Base-by-base conservation (phyloP, 495 filamentous ascomycete species). In the Lophiotrema nucula region DNA sequence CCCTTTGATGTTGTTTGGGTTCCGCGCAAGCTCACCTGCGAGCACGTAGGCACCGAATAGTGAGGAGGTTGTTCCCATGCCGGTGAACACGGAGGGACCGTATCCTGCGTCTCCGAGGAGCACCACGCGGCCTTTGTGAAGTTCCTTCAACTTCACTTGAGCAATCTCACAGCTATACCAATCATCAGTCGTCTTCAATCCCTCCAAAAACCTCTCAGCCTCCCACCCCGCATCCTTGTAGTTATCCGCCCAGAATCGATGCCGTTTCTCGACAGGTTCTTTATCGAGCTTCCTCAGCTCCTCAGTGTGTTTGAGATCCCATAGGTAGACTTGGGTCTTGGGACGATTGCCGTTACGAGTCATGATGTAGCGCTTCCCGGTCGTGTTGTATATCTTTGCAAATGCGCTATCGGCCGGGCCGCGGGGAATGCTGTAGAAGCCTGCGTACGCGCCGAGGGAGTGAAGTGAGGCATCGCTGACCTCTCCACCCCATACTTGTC, bases 181-280 rank as follows among this genome's bases (percentile, higher is more conserved):
- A 60, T 84, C 77, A 1, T 78, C 67, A 5, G 74, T 50, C 0
- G 66, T 19, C 5, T 43, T 44, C 52, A 79, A 37, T 1, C 58
- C 74, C 4, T 73, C 67, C 8, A 81, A 18, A 24, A 81, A 8
- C 15, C 15, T 15, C 3, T 74, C 65, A 4, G 69, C 60, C 59
- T 76, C 58, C 77, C 79, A 83, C 4, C 76, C 77, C 0, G 74
- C 74, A 24, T 62, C 76, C 13, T 65, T 53, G 55, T 80, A 80
- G 1, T 69, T 52, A n/a, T 77, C 68, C 0, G 60, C 52, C 61
- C 74, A 74, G 2, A 64, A 26, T 26, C 45, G 43, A n/a, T 65
- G 60, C 37, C 61, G 25, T 16, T 35, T 37, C 22, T 52, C 61
- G 0, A 64, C 31, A 35, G 8, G 8, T 19, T 8, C 51, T 25